Base-by-base conservation (phyloP, 2,329 filamentous ascomycete species). In the Pleochaeta shiraiana region DNA sequence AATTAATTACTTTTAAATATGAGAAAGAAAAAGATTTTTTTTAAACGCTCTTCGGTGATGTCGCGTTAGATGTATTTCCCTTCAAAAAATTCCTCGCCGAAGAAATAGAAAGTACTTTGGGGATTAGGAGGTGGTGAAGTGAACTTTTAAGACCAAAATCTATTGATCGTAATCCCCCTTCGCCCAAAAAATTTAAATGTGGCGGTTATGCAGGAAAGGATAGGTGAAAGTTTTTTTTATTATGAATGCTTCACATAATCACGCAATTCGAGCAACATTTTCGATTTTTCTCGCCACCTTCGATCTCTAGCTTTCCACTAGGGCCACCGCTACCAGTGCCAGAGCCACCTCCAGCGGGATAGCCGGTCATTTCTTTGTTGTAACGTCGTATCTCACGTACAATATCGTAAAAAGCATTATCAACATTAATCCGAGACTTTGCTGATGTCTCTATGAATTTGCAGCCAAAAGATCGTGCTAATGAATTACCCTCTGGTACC, bases 401-500 rank as follows among this genome's bases (percentile, higher is more conserved):
- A 70, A 97, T 91, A 74, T 97, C 91, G 81, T 92, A 97, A 78
- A 98, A 98, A 64, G 92, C 90, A 77, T 95, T 91, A 77, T 98
- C 93, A 72, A 98, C 93, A 74, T 97, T 96, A 79, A 93, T 95
- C 75, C 92, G 87, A 67, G 91, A 95, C 79, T 97, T 98, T 70
- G 93, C 93, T 50, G 93, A 98, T 14, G 93, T 97, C 80, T 98
- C 93, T 78, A 97, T 95, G 79, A 97, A 98, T 74, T 93, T 95
- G 86, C 93, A 98, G 74, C 85, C 86, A 76, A 98, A 97, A 68
- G 86, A 85, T 70, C 83, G 83, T 68, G 91, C 92, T 70, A 97
- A 79, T 66, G 85, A 82, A 77, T 93, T 87, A 72, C 92, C 92
- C 85, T 97, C 92, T 96, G 76, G 19, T 26, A 24, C n/a, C 31